phyloP scores from a whole-genome alignment of 2,329 filamentous ascomycete genomes.

The Iodosphaeria phyllophila region DNA sequence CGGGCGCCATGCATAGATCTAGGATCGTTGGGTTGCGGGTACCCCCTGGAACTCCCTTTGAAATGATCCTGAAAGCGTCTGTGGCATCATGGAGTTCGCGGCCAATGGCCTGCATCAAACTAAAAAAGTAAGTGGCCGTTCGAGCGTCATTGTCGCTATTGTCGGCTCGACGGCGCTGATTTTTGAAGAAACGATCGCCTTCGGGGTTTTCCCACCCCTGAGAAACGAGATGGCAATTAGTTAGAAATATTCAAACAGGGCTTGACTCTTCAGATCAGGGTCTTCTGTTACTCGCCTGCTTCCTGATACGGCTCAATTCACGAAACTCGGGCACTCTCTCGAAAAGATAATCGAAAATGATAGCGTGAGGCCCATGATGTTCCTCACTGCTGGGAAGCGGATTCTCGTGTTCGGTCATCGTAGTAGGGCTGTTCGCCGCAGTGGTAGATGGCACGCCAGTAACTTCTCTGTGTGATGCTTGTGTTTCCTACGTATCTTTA shows the following conservation, averaged over 20 bases:
- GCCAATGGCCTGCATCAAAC: conserved; percentile 23
- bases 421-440: no score
- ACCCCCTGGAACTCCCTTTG: no score
- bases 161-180: conserved; percentile 1
- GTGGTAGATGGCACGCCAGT: no score
- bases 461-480: no score
- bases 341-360: background rate
- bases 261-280: no score
- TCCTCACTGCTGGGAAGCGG: no score
- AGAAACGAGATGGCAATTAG: background rate
- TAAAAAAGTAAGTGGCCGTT: conserved; percentile 14
- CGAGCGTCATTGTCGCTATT: background rate
- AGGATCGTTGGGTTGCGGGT: conserved; percentile 17
- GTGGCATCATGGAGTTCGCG: conserved; percentile 19
- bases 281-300: background rate
- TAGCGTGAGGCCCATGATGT: no score
- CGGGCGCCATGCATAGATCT: conserved; percentile 37
- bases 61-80: conserved; percentile 11
- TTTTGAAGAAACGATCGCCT: conserved; percentile 1
- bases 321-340: background rate
- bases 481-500: no score
- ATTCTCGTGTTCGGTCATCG: no score
- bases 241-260: background rate
- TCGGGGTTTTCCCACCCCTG: conserved; percentile 1
- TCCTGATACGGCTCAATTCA: background rate